These are phyloP conservation scores for Akanthomyces lecanii DNA, from an alignment of 2,329 filamentous ascomycete species.

Conservation along the genomic window DNA sequence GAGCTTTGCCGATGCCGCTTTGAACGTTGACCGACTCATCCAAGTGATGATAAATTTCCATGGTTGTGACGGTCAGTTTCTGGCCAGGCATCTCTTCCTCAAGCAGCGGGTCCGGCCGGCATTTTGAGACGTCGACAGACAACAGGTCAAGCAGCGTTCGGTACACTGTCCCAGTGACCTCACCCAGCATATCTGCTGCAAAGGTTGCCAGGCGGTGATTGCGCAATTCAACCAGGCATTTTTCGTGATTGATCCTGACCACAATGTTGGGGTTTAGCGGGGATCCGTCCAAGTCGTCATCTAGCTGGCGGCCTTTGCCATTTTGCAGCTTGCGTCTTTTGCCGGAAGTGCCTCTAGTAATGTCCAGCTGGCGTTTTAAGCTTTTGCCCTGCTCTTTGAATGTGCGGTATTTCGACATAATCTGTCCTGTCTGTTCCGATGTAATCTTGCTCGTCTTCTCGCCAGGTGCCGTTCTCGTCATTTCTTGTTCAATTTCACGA, in stretches of 20 bases:
- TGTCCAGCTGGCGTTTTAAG: conserved; percentile 49
- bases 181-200: conserved; percentile 65
- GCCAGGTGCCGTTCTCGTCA: conserved; percentile 46
- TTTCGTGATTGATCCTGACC: conserved; percentile 78
- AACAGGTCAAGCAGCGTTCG: conserved; percentile 65
- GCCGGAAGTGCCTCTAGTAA: conserved; percentile 33
- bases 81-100: conserved; percentile 30
- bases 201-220: conserved; percentile 73
- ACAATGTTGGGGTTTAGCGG: conserved; percentile 61
- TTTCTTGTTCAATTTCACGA: conserved; percentile 58
- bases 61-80: conserved; percentile 44
- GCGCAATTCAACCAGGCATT: conserved; percentile 76
- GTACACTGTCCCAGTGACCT: conserved; percentile 74
- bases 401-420: conserved; percentile 50
- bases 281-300: conserved; percentile 39
- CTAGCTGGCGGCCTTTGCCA: conserved; percentile 34
- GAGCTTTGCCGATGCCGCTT: conserved; percentile 53
- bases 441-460: conserved; percentile 57
- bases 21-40: conserved; percentile 50
- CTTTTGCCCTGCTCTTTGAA: conserved; percentile 49
- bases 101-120: conserved; percentile 52
- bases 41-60: conserved; percentile 53
- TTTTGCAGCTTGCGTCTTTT: conserved; percentile 56
- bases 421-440: conserved; percentile 53
- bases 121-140: conserved; percentile 64